phyloP scores from a whole-genome alignment of 2,329 filamentous ascomycete genomes.

The Fonsecaea pedrosoi region DNA sequence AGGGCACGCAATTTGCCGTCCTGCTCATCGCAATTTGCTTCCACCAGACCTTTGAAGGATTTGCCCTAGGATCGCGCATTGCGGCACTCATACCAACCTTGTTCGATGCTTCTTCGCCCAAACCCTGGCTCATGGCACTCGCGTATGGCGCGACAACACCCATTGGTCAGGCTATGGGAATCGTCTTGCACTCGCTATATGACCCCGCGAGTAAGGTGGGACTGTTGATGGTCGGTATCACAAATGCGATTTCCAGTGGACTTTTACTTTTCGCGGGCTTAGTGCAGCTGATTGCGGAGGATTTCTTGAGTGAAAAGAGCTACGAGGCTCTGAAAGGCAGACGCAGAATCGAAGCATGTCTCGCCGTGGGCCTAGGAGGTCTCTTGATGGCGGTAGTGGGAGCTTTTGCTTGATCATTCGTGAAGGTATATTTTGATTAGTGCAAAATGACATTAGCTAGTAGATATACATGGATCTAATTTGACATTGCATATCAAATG shows the following conservation, averaged over 20 bases:
- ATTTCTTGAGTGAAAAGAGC: constrained; percentile 74
- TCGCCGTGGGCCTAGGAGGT: constrained; percentile 65
- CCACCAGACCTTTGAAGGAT: constrained; percentile 87
- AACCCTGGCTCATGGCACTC: constrained; percentile 74
- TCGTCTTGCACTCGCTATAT: constrained; percentile 78
- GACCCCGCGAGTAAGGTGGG: constrained; percentile 78
- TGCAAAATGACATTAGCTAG: background rate
- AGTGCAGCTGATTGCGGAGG: constrained; percentile 83
- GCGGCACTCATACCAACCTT: constrained; percentile 70
- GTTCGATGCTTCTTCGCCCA: constrained; percentile 74
- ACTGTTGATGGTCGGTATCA: constrained; percentile 81
- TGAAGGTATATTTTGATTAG: background rate
- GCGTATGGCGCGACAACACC: constrained; percentile 76
- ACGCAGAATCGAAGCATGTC: constrained; percentile 66
- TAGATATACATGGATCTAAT: background rate
- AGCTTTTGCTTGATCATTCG: constrained; percentile 61
- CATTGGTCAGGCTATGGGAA: constrained; percentile 80
- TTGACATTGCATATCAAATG: background rate
- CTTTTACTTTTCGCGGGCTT: constrained; percentile 81
- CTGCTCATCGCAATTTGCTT: constrained; percentile 82
- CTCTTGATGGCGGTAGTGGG: constrained; percentile 71
- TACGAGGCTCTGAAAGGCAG: constrained; percentile 65
- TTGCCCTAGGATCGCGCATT: constrained; percentile 84
- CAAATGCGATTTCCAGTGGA: constrained; percentile 84
- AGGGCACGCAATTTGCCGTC: constrained; percentile 78